phyloP scores from a whole-genome alignment of 2,329 filamentous ascomycete genomes.

The Atkinsonella texensis region DNA sequence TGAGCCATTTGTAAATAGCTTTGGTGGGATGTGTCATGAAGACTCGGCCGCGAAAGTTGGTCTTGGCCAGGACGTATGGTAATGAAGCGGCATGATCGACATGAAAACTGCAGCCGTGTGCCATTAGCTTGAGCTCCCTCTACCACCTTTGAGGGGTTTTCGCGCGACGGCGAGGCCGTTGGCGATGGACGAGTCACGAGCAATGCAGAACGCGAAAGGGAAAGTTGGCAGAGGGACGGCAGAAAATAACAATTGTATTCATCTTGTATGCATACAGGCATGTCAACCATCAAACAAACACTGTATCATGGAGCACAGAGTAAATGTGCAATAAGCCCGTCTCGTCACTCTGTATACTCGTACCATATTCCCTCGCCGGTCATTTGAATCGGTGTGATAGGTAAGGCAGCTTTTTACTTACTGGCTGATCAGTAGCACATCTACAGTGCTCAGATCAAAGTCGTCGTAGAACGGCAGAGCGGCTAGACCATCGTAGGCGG shows the following conservation, averaged over 20 bases:
- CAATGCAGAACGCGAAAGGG: neutral
- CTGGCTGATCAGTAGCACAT: constrained; percentile 97
- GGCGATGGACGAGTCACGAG: neutral
- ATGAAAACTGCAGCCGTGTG: constrained; percentile 57
- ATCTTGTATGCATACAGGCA: constrained; percentile 19
- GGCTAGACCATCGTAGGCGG: constrained; percentile 87
- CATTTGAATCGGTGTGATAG: neutral
- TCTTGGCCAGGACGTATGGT: constrained; percentile 94
- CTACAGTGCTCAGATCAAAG: constrained; percentile 93
- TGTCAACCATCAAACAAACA: constrained; percentile 9
- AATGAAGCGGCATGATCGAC: constrained; percentile 97
- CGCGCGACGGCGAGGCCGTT: neutral
- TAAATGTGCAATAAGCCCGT: neutral
- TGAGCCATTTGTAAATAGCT: constrained; percentile 99
- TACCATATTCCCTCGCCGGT: neutral
- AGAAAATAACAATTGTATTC: constrained; percentile 24
- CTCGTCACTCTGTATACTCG: neutral
- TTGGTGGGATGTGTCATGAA: constrained; percentile 99
- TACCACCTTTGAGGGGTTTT: neutral
- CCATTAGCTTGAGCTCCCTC: constrained; percentile 4
- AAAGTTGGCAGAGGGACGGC: constrained; percentile 9
- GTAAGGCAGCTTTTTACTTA: constrained; percentile 43
- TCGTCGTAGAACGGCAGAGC: constrained; percentile 96
- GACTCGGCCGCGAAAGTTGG: constrained; percentile 89
- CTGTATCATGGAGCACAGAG: neutral